Percentiles rank a stretch among this genome's conserved stretches.
phyloP scores from a whole-genome alignment of 768 basidiomycete genomes.

The Chiua virens region DNA sequence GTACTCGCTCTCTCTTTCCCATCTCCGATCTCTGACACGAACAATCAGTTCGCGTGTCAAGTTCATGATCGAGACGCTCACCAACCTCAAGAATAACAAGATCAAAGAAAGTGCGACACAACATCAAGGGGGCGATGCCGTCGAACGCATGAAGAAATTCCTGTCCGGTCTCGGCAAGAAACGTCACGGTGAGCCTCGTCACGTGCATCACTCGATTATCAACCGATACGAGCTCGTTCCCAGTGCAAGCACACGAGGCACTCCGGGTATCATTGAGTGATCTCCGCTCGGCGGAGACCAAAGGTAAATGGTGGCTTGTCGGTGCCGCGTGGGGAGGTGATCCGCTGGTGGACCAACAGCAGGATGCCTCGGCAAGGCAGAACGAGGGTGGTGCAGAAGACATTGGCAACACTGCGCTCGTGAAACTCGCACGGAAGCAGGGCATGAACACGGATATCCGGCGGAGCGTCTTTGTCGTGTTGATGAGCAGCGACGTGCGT shows the following conservation, averaged over 20 bases:
- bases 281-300: slow-evolving; percentile 76
- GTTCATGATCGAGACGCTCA: slow-evolving; percentile 95
- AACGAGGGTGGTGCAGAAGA: slow-evolving; percentile 31
- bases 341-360: slow-evolving; percentile 76
- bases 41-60: slow-evolving; percentile 75
- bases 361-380: slow-evolving; percentile 20
- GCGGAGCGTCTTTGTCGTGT: slow-evolving; percentile 84
- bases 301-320: slow-evolving; percentile 98
- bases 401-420: slow-evolving; percentile 42
- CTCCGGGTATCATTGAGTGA: slow-evolving; percentile 85
- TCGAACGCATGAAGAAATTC: slow-evolving; percentile 88
- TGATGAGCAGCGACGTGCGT: slow-evolving; percentile 94
- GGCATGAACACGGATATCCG: slow-evolving; percentile 99
- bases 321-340: slow-evolving; percentile 96
- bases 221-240: background rate
- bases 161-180: slow-evolving; percentile 74
- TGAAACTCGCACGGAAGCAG: slow-evolving; percentile 86
- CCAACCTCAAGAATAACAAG: slow-evolving; percentile 92
- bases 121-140: slow-evolving; percentile 71
- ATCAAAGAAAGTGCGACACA: slow-evolving; percentile 61
- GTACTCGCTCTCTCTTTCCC: slow-evolving; percentile 32
- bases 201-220: background rate
- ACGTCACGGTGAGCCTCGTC: slow-evolving; percentile 52
- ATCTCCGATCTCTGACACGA: background rate
- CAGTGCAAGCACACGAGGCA: slow-evolving; percentile 83